phyloP scores from a whole-genome alignment of 495 filamentous ascomycete species.

The Collariella sp. region DNA sequence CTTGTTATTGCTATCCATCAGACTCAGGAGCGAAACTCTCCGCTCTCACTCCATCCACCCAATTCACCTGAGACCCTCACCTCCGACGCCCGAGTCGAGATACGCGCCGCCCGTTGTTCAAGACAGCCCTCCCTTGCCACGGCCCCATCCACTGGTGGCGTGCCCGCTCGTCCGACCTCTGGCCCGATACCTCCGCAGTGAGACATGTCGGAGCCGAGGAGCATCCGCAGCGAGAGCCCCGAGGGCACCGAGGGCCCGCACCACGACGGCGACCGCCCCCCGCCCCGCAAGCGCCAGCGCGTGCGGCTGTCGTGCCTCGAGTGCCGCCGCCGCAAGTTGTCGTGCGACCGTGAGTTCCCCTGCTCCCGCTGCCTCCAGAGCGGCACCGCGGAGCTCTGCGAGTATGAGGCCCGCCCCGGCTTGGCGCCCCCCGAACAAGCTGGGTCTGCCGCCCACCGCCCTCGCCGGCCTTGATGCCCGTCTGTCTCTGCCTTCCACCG shows the following conservation, averaged over 20 bases:
- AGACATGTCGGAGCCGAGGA: slow-evolving; percentile 27
- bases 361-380: slow-evolving; percentile 46
- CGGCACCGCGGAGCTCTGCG: slow-evolving; percentile 41
- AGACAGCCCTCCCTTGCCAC: not conserved
- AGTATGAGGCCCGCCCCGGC: slow-evolving; percentile 42
- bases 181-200: slow-evolving; percentile 14
- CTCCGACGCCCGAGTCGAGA: too few relatives aligned
- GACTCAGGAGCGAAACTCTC: too few relatives aligned
- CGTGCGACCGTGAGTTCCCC: slow-evolving; percentile 44
- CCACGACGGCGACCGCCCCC: slow-evolving; percentile 22
- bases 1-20: too few relatives aligned
- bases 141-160: not conserved
- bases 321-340: slow-evolving; percentile 43
- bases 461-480: slow-evolving; percentile 29
- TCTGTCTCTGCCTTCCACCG: slow-evolving; percentile 25
- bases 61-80: too few relatives aligned
- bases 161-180: not conserved
- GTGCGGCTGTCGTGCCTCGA: slow-evolving; percentile 44
- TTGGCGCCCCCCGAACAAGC: slow-evolving; percentile 31
- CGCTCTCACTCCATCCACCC: too few relatives aligned
- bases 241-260: slow-evolving; percentile 8
- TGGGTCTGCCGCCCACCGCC: slow-evolving; percentile 26
- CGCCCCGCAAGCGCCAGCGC: slow-evolving; percentile 40
- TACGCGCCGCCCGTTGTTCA: not conserved
- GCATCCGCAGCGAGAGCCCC: slow-evolving; percentile 16